Percentiles rank a stretch among this genome's conserved stretches.
phyloP scores from a whole-genome alignment of 805 yeast genomes.

The Tetrapisispora pingtungensis region DNA sequence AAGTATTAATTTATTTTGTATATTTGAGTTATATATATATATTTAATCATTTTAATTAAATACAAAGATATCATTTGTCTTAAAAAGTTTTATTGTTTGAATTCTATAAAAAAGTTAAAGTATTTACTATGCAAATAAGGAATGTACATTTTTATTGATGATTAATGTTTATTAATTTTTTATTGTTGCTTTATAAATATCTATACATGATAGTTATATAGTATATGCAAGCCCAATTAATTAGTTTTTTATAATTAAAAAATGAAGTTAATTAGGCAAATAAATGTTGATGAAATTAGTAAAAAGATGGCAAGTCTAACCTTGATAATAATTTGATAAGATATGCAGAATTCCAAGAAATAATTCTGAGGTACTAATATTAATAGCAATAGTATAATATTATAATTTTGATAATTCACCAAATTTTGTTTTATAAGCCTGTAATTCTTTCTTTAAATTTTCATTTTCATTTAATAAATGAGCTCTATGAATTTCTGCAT shows the following conservation, averaged over 20 bases:
- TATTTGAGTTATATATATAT: neutral
- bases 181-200: too few relatives aligned
- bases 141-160: neutral
- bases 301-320: neutral
- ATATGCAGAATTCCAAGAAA: too few relatives aligned
- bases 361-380: too few relatives aligned
- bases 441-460: conserved; percentile 24
- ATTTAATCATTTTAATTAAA: neutral
- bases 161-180: neutral
- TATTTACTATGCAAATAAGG: too few relatives aligned
- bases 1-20: conserved; percentile 3
- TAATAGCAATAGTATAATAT: too few relatives aligned
- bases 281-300: neutral
- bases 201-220: neutral
- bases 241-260: too few relatives aligned
- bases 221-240: conserved; percentile 1
- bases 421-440: conserved; percentile 6
- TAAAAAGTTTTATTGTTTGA: too few relatives aligned
- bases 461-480: conserved; percentile 31
- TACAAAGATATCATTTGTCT: too few relatives aligned
- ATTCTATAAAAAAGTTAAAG: too few relatives aligned
- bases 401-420: too few relatives aligned
- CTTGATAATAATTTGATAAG: too few relatives aligned
- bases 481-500: conserved; percentile 31
- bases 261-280: neutral